Conservation (phyloP, 495 filamentous ascomycete genomes). For the Hypoxylon fuscum region DNA sequence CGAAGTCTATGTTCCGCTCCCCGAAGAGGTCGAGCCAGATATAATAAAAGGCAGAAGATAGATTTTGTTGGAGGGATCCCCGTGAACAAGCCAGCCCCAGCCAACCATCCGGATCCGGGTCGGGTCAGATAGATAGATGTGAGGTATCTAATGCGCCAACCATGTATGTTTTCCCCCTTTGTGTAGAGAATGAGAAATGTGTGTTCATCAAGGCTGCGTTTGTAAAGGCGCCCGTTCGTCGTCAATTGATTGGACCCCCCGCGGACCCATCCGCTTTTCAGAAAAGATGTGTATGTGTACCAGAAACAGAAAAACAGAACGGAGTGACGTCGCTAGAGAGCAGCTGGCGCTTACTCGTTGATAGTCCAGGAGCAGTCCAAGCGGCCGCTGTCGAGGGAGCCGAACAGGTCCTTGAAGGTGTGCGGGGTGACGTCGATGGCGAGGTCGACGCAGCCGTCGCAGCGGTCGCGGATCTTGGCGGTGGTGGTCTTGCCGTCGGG, state of each 20-base stretch:
- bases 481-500: slow-evolving; percentile 63
- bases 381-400: slow-evolving; percentile 48
- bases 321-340: slow-evolving; percentile 5
- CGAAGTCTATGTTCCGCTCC: slow-evolving; percentile 38
- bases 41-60: slow-evolving; percentile 19
- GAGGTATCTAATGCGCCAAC: slow-evolving; percentile 14
- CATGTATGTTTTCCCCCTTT: slow-evolving; percentile 8
- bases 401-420: slow-evolving; percentile 56
- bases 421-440: slow-evolving; percentile 60
- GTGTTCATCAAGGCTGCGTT: slow-evolving; percentile 34
- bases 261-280: slow-evolving; percentile 6
- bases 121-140: background rate
- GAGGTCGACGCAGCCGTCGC: slow-evolving; percentile 66
- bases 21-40: slow-evolving; percentile 1
- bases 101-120: slow-evolving; percentile 17
- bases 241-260: slow-evolving; percentile 21
- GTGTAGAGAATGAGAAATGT: slow-evolving; percentile 15
- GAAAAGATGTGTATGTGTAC: slow-evolving; percentile 5
- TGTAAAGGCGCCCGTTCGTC: slow-evolving; percentile 26
- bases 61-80: background rate
- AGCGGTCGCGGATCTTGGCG: slow-evolving; percentile 76
- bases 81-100: background rate
- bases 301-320: slow-evolving; percentile 29
- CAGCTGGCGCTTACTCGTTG: slow-evolving; percentile 40
- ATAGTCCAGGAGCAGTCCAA: slow-evolving; percentile 51